Evolutionary conservation across 2,329 filamentous ascomycete genomes (phyloP).

Genomic region (Pyrenophora tritici-repentis): DNA sequence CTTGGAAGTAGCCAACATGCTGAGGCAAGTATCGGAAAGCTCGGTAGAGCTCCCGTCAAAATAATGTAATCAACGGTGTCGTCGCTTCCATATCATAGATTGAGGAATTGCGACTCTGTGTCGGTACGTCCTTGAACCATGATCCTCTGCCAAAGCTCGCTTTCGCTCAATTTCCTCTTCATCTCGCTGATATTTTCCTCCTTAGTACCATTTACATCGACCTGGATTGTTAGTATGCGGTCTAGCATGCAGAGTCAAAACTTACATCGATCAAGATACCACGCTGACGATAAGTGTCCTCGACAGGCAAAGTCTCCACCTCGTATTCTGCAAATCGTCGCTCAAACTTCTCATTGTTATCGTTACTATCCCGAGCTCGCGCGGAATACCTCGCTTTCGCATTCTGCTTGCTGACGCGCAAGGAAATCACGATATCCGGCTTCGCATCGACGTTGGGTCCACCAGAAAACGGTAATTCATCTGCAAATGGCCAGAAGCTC

Average conservation of each 20-base stretch:
- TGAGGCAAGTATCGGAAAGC: too few species aligned
- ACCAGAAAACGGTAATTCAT: neutral
- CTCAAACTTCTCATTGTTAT: slow-evolving; percentile 7
- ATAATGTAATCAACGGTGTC: too few species aligned
- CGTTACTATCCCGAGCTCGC: slow-evolving; percentile 3
- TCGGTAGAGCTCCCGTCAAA: too few species aligned
- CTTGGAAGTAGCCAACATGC: too few species aligned
- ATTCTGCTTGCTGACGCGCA: slow-evolving; percentile 3
- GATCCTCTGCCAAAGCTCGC: neutral
- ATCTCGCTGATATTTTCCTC: slow-evolving; percentile 1
- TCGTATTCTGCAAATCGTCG: slow-evolving; percentile 1
- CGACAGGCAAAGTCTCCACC: slow-evolving; percentile 1
- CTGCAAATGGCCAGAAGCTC: slow-evolving; percentile 2
- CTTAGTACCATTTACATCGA: neutral
- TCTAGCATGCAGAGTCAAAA: neutral
- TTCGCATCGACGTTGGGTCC: neutral
- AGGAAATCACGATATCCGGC: slow-evolving; percentile 3
- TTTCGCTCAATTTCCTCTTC: neutral
- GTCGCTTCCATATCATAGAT: neutral
- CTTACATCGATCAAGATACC: slow-evolving; percentile 6
- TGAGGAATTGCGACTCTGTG: neutral
- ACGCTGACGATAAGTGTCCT: neutral
- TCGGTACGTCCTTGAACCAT: neutral
- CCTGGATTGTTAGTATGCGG: neutral
- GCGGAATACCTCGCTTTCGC: slow-evolving; percentile 4